Percentiles rank a stretch among this genome's conserved stretches.
Conservation (phyloP, 768 basidiomycete genomes). For the Kwoniella europaea region DNA sequence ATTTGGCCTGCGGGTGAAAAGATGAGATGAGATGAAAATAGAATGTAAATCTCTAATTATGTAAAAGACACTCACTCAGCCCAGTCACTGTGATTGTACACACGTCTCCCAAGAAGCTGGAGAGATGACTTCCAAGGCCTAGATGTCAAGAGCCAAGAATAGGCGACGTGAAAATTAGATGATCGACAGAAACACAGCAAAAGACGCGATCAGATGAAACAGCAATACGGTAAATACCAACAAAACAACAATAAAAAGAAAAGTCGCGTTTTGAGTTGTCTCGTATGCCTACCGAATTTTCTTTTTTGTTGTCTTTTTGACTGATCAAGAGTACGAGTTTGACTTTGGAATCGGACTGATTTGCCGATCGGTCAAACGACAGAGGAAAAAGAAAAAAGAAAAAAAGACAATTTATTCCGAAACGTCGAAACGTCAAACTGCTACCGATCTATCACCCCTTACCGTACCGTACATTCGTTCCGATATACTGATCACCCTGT, state of each 20-base stretch:
- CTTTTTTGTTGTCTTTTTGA: background rate
- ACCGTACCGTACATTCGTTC: background rate
- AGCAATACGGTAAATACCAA: background rate
- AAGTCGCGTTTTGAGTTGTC: conserved; percentile 3
- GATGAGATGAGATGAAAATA: conserved; percentile 1
- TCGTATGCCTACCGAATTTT: background rate
- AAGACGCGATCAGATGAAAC: background rate
- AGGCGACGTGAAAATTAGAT: background rate
- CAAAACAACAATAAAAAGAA: background rate
- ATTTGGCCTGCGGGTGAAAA: background rate
- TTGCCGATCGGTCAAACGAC: too few relatives aligned
- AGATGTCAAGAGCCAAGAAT: background rate
- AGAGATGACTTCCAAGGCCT: background rate
- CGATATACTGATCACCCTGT: background rate
- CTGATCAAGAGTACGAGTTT: background rate
- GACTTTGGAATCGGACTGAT: background rate
- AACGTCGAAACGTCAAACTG: background rate
- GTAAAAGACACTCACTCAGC: too few relatives aligned
- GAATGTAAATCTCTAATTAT: background rate
- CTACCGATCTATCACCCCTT: background rate
- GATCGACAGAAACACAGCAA: background rate
- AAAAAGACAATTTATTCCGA: background rate
- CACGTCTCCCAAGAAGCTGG: too few relatives aligned
- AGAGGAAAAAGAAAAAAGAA: background rate
- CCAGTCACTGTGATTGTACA: background rate